Conservation (phyloP, 1,284 basidiomycete genomes). For the Neonothopanus nambi region DNA sequence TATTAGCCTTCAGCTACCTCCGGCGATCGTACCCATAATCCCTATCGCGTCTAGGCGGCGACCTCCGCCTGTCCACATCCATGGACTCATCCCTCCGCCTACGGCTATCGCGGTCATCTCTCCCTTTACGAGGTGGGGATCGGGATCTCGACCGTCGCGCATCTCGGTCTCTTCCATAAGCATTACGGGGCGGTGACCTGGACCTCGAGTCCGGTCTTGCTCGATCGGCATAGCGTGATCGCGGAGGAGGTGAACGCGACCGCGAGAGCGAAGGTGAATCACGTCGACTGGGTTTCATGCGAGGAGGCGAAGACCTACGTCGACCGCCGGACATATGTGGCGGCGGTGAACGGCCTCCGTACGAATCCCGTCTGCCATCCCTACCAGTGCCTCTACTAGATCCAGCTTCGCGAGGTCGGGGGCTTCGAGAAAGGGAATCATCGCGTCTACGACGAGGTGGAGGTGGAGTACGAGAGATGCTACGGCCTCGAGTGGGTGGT, state of each 20-base stretch:
- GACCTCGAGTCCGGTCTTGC: constrained; percentile 16
- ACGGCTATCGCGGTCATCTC: constrained; percentile 19
- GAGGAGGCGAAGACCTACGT: constrained; percentile 16
- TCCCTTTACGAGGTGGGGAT: constrained; percentile 18
- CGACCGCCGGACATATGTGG: constrained; percentile 30
- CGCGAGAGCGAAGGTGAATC: constrained; percentile 18
- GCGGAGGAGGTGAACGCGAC: constrained; percentile 23
- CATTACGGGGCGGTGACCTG: constrained; percentile 16
- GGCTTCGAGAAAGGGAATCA: constrained; percentile 27
- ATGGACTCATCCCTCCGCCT: constrained; percentile 17
- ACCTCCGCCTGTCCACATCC: constrained; percentile 16
- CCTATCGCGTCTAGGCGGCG: neutral
- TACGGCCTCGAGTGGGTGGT: constrained; percentile 23
- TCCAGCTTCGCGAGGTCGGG: neutral
- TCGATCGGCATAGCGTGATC: constrained; percentile 22
- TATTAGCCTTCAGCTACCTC: constrained; percentile 7
- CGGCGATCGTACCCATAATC: constrained; percentile 1
- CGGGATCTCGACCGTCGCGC: constrained; percentile 1
- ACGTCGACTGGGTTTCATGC: constrained; percentile 21
- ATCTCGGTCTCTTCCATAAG: constrained; percentile 1
- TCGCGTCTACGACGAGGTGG: constrained; percentile 30
- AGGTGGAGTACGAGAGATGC: constrained; percentile 34
- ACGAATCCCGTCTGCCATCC: constrained; percentile 14
- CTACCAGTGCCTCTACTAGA: constrained; percentile 7
- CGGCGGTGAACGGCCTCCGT: constrained; percentile 21